phyloP scores from a whole-genome alignment of 73 alveolate genomes.

The Breviolum minutum region DNA sequence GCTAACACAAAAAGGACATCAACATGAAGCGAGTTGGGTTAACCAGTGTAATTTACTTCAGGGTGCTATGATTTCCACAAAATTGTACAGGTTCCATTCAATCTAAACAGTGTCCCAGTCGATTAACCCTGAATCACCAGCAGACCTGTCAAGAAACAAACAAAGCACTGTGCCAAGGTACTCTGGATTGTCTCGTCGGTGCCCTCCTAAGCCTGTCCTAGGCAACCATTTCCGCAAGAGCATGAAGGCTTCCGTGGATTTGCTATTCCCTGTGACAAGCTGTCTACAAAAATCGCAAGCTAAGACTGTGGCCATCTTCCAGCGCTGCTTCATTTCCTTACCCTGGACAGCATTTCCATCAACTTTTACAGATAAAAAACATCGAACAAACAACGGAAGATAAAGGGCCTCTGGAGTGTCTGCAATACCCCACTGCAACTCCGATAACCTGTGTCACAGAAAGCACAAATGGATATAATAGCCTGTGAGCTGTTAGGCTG shows the following conservation, averaged over 20 bases:
- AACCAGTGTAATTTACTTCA: too few species aligned
- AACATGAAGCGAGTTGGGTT: too few species aligned
- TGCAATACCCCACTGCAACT: constrained; percentile 82
- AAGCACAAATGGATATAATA: too few species aligned
- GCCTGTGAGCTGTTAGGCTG: too few species aligned
- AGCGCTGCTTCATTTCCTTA: constrained; percentile 84
- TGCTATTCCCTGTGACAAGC: not conserved
- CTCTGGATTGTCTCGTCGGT: constrained; percentile 71
- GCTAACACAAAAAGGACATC: too few species aligned
- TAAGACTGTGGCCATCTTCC: constrained; percentile 66
- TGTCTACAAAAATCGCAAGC: not conserved
- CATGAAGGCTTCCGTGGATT: not conserved
- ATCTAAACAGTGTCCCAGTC: too few species aligned
- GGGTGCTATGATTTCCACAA: too few species aligned
- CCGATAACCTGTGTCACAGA: constrained; percentile 84
- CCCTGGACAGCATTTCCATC: constrained; percentile 3
- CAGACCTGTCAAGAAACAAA: too few species aligned
- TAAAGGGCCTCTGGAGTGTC: constrained; percentile 76
- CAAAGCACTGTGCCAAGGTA: not conserved
- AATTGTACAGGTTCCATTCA: too few species aligned
- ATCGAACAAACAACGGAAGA: not conserved
- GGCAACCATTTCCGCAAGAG: not conserved
- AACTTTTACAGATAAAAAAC: too few species aligned
- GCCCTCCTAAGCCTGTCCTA: constrained; percentile 77
- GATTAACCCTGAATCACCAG: too few species aligned